phyloP scores from a whole-genome alignment of 2,329 filamentous ascomycete species.

The Aspergillus quadricinctus region DNA sequence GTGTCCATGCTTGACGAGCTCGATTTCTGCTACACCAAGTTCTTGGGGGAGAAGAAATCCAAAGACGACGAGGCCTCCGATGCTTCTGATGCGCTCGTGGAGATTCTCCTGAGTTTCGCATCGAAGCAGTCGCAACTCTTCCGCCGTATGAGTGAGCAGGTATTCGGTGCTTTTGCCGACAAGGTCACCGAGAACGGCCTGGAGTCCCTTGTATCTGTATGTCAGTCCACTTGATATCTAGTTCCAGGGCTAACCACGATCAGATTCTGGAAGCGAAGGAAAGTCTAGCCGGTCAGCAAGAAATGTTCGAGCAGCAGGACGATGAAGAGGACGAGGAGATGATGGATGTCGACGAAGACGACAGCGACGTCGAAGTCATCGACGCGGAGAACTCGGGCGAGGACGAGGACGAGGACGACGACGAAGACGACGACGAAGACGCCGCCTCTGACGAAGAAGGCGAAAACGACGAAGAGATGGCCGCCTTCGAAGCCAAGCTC shows the following conservation, averaged over 20 bases:
- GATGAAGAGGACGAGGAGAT: constrained; percentile 55
- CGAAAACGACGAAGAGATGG: constrained; percentile 50
- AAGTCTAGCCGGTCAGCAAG: constrained; percentile 75
- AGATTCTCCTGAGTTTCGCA: constrained; percentile 85
- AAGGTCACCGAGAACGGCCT: constrained; percentile 71
- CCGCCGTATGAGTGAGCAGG: constrained; percentile 79
- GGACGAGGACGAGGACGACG: constrained; percentile 32
- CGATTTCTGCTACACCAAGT: constrained; percentile 67
- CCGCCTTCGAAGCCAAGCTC: constrained; percentile 69
- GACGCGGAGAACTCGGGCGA: constrained; percentile 35
- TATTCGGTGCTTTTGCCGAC: constrained; percentile 76
- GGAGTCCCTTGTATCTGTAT: constrained; percentile 53
- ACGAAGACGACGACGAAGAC: constrained; percentile 24
- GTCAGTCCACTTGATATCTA: constrained; percentile 5
- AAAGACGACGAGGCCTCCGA: constrained; percentile 48
- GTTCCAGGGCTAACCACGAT: constrained; percentile 35
- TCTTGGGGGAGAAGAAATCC: constrained; percentile 49
- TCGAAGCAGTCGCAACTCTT: constrained; percentile 80
- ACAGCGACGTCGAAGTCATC: constrained; percentile 38
- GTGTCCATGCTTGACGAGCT: constrained; percentile 78
- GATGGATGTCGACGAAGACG: constrained; percentile 42
- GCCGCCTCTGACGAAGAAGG: constrained; percentile 27
- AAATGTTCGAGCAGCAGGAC: constrained; percentile 72
- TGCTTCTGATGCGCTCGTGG: constrained; percentile 69
- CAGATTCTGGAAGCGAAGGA: constrained; percentile 75